A percentile compares a stretch with the other conserved stretches of the same genome.
Evolutionary conservation across 2,329 filamentous ascomycete genomes (phyloP).

Genomic region (Talaromyces albobiverticillius): DNA sequence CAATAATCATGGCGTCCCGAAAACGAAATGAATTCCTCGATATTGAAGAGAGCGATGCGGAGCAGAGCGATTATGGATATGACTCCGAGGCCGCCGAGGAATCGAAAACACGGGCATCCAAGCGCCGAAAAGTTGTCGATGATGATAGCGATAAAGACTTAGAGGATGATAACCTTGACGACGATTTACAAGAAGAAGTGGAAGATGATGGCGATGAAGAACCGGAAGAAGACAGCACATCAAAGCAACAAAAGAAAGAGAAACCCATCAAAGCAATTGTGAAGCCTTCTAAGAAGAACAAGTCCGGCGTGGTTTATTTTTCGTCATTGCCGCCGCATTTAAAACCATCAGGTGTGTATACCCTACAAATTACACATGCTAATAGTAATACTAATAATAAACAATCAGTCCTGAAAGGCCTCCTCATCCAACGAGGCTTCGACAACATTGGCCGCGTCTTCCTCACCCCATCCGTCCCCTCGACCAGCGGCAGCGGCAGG

Average conservation of each 20-base stretch:
- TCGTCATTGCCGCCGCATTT: conserved; percentile 47
- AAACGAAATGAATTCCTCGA: conserved; percentile 41
- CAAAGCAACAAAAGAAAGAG: conserved; percentile 16
- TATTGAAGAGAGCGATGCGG: conserved; percentile 35
- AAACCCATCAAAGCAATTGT: conserved; percentile 6
- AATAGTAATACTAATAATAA: no score
- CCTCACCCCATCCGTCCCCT: conserved; percentile 36
- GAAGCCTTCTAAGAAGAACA: conserved; percentile 22
- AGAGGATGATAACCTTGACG: conserved; percentile 50
- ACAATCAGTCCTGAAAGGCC: conserved; percentile 38
- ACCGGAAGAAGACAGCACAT: conserved; percentile 11
- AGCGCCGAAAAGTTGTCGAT: conserved; percentile 29
- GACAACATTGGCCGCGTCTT: conserved; percentile 44
- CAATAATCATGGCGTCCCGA: conserved; percentile 32
- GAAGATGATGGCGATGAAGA: conserved; percentile 17
- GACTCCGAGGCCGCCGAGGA: conserved; percentile 44
- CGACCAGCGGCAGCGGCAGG: conserved; percentile 18
- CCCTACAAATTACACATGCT: no score
- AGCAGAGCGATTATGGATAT: conserved; percentile 41
- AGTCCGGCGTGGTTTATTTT: conserved; percentile 44
- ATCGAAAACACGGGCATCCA: conserved; percentile 35
- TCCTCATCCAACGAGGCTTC: conserved; percentile 41
- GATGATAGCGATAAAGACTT: conserved; percentile 17
- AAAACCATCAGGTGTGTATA: conserved; percentile 33
- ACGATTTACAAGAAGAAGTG: conserved; percentile 13